Base-by-base conservation (phyloP, 352 stramenopile species). In the Pelagophyceae sp. region DNA sequence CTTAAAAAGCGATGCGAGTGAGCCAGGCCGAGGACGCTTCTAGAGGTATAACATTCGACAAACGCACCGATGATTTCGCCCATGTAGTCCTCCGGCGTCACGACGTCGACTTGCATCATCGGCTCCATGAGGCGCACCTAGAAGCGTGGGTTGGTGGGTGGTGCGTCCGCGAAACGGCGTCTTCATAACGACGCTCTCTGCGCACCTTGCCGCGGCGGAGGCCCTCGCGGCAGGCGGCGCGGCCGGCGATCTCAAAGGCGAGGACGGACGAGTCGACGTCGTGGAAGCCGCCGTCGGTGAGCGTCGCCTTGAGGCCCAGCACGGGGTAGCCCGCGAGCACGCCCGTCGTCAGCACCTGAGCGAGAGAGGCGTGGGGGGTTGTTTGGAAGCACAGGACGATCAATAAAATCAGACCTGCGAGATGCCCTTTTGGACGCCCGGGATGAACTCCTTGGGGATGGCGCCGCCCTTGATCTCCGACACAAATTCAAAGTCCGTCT, bases 41-140 rank as follows among this genome's bases (percentile, higher is more conserved):
- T n/a, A n/a, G n/a, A n/a, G n/a, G n/a, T n/a, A n/a, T n/a, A n/a
- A n/a, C n/a, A n/a, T n/a, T n/a, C n/a, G n/a, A n/a, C n/a, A n/a
- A n/a, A n/a, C n/a, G n/a, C n/a, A n/a, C n/a, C n/a, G 75, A 94
- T 82, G 76, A 94, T 84, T 81, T 94, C 89, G 76, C 90, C 90
- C 86, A 94, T 91, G 85, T 92, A 94, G 72, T 94, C 88, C 81
- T 94, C 89, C 17, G 90, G 90, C n/a, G 86, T 92, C 33, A 87
- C 86, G 15, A 95, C 83, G 83, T 94, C 90, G 45, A 90, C 89
- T 82, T 93, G 81, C 90, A 95, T 95, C 45, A 95, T 83, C 65
- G 90, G 89, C 83, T 94, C 89, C 86, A 93, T 92, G 31, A 94
- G 84, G 77, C 86, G 80, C 1, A n/a, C n/a, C n/a, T n/a, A n/a